These are phyloP conservation scores for Lathyrus aphaca DNA, from an alignment of 306 rosid genomes.

Conservation along the genomic window DNA sequence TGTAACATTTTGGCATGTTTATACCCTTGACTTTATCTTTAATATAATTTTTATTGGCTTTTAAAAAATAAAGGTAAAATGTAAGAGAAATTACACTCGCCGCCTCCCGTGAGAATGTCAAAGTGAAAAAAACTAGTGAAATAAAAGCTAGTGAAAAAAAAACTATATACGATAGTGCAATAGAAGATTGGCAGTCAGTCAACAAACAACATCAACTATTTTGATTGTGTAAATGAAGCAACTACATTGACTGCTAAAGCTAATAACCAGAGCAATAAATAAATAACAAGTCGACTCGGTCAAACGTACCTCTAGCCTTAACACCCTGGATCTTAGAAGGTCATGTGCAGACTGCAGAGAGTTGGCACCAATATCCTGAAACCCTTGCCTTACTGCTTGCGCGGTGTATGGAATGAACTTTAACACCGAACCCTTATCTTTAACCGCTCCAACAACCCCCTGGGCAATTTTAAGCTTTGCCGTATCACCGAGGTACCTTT, in stretches of 20 bases:
- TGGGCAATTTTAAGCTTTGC: slow-evolving; percentile 92
- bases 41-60: too few species aligned
- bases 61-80: too few species aligned
- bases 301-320: slow-evolving; percentile 83
- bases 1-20: too few species aligned
- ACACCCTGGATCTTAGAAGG: slow-evolving; percentile 66
- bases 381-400: slow-evolving; percentile 98
- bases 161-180: background rate
- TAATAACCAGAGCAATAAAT: slow-evolving; percentile 22
- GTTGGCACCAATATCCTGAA: slow-evolving; percentile 94
- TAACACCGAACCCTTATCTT: slow-evolving; percentile 90
- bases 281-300: slow-evolving; percentile 3
- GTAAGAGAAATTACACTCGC: too few species aligned
- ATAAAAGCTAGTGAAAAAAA: background rate
- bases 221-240: slow-evolving; percentile 14
- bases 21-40: too few species aligned
- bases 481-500: slow-evolving; percentile 82
- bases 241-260: background rate
- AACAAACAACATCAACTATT: slow-evolving; percentile 11
- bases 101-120: too few species aligned
- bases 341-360: slow-evolving; percentile 88
- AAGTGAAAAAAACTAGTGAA: too few species aligned
- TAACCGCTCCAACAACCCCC: slow-evolving; percentile 94
- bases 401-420: slow-evolving; percentile 86
- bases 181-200: slow-evolving; percentile 6